A percentile compares a stretch with the other conserved stretches of the same genome.
phyloP scores from a whole-genome alignment of 139 green algal genomes.

The Medakamo hakoo region DNA sequence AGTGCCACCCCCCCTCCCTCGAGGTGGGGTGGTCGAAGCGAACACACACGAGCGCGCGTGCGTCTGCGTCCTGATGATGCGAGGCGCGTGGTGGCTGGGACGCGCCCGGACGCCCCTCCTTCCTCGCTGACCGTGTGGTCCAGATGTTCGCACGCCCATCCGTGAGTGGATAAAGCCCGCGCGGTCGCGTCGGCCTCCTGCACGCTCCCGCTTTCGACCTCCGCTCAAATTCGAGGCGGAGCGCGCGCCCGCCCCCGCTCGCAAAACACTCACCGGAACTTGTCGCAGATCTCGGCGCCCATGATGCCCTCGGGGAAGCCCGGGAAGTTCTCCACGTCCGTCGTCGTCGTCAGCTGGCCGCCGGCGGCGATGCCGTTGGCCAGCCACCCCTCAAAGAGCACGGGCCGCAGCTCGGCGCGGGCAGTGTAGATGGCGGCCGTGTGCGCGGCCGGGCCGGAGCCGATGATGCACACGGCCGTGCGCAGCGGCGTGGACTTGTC shows the following conservation, averaged over 20 bases:
- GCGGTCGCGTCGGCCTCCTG: too few relatives aligned
- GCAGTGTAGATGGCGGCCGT: slow-evolving; percentile 56
- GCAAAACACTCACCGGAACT: slow-evolving; percentile 23
- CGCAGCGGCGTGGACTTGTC: slow-evolving; percentile 8
- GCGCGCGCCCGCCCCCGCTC: background rate
- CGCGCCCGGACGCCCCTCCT: too few relatives aligned
- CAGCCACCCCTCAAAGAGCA: slow-evolving; percentile 75
- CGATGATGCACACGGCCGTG: slow-evolving; percentile 65
- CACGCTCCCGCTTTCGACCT: too few relatives aligned
- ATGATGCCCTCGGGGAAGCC: slow-evolving; percentile 93
- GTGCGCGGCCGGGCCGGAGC: slow-evolving; percentile 66
- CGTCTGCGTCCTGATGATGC: too few relatives aligned
- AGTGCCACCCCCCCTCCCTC: too few relatives aligned
- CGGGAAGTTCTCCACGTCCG: slow-evolving; percentile 87
- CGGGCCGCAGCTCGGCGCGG: slow-evolving; percentile 50
- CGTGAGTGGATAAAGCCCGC: too few relatives aligned
- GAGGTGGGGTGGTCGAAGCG: too few relatives aligned
- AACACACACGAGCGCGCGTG: too few relatives aligned
- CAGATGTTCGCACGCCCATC: too few relatives aligned
- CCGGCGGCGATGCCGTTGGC: slow-evolving; percentile 76
- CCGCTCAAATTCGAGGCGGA: too few relatives aligned
- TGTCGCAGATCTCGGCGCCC: slow-evolving; percentile 55
- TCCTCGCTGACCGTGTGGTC: too few relatives aligned
- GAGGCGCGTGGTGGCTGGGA: too few relatives aligned
- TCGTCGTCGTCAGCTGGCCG: slow-evolving; percentile 93